Percentiles rank a stretch among this genome's conserved stretches.
These are phyloP conservation scores for Aspergillus conjunctus DNA, from an alignment of 495 filamentous ascomycete genomes.

Conservation along the genomic window DNA sequence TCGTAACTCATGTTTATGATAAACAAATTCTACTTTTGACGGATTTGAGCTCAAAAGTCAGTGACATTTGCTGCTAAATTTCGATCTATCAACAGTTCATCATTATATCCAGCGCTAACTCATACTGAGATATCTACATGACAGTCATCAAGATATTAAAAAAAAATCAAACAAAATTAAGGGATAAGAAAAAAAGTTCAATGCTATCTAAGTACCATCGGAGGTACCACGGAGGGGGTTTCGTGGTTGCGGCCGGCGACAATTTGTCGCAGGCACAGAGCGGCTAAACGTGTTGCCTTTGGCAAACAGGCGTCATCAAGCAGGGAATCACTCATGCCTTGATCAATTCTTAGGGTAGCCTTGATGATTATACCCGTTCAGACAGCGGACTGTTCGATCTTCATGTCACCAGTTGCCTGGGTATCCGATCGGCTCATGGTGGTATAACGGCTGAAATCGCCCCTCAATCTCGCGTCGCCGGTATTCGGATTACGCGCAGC, in stretches of 20 bases:
- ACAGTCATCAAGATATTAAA: conserved; percentile 8
- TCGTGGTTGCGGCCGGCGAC: not conserved
- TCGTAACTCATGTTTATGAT: not conserved
- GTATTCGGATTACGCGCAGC: conserved; percentile 22
- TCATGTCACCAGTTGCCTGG: conserved; percentile 33
- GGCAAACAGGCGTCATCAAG: not conserved
- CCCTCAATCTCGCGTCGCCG: conserved; percentile 12
- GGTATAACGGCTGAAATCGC: conserved; percentile 41
- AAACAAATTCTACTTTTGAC: not conserved
- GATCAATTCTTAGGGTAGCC: not conserved
- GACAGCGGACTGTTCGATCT: conserved; percentile 39
- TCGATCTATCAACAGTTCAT: conserved; percentile 17
- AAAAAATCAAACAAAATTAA: not conserved
- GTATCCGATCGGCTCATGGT: conserved; percentile 47
- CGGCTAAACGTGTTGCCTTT: not conserved
- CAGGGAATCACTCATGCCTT: not conserved
- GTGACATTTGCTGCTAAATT: conserved; percentile 7
- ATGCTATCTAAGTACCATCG: not conserved
- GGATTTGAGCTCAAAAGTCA: not conserved
- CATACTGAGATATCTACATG: conserved; percentile 11
- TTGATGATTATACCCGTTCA: conserved; percentile 9
- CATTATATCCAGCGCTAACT: conserved; percentile 11
- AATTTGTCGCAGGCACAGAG: not conserved
- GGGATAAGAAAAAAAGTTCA: not conserved
- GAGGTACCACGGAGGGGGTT: not conserved